Conservation (phyloP, 352 stramenopile genomes). For the Phytopythium cucurbitacearum region DNA sequence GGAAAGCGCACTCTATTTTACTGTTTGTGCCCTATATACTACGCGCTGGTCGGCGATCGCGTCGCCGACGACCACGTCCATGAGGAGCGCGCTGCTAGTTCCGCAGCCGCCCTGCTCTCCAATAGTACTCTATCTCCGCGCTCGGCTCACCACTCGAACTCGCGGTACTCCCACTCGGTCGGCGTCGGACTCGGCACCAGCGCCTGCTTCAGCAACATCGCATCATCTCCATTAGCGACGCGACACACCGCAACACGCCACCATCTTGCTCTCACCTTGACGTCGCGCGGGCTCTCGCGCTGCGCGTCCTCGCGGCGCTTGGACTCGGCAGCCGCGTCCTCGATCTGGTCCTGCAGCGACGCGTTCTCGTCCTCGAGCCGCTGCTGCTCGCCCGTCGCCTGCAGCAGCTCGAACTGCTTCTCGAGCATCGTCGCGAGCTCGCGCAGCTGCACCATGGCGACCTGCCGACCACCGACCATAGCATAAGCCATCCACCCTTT, state of each 20-base stretch:
- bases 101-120: neutral
- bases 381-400: constrained; percentile 16
- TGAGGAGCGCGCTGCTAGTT: no score
- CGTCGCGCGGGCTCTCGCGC: neutral
- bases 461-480: constrained; percentile 4
- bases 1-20: no score
- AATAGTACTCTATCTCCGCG: constrained; percentile 1
- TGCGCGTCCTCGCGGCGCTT: neutral
- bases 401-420: constrained; percentile 26
- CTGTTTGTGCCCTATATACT: no score
- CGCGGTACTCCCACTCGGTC: constrained; percentile 6
- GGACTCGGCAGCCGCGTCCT: constrained; percentile 3
- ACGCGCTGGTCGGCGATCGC: no score
- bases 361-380: constrained; percentile 17
- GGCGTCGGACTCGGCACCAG: neutral
- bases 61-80: no score
- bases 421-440: constrained; percentile 26
- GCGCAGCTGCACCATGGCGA: constrained; percentile 30
- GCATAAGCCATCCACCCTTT: neutral
- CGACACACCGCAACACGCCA: neutral
- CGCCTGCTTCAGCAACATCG: no score
- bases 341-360: constrained; percentile 16
- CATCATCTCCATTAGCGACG: no score
- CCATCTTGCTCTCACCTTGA: constrained; percentile 1
- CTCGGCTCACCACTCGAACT: constrained; percentile 2